Evolutionary conservation across 257 asterid genomes (phyloP).

Genomic region (Forsythia suspensa): DNA sequence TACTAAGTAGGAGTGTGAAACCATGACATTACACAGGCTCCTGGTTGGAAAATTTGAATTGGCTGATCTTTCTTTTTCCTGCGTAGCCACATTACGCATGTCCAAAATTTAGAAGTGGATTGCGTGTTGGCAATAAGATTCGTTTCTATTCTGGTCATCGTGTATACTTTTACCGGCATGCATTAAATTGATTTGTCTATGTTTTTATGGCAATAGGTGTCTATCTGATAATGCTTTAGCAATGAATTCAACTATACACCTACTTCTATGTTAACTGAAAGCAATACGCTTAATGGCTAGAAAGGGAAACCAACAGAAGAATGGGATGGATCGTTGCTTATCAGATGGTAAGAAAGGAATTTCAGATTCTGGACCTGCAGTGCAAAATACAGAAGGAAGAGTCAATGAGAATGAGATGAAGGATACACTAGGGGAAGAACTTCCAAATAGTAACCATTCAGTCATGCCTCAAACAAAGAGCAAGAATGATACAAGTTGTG

Average conservation of each 20-base stretch:
- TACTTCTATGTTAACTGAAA: slow-evolving; percentile 12
- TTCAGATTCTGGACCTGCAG: slow-evolving; percentile 42
- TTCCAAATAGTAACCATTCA: slow-evolving; percentile 39
- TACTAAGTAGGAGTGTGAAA: background rate
- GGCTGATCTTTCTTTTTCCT: background rate
- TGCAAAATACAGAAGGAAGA: slow-evolving; percentile 41
- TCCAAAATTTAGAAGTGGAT: no score
- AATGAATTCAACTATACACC: slow-evolving; percentile 27
- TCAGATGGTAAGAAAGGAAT: slow-evolving; percentile 44
- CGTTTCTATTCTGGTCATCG: no score
- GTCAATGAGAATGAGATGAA: slow-evolving; percentile 33
- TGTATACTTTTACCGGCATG: background rate
- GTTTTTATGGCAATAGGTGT: slow-evolving; percentile 27
- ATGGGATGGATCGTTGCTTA: slow-evolving; percentile 41
- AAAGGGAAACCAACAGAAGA: slow-evolving; percentile 58
- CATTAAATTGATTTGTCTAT: background rate
- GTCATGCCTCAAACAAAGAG: slow-evolving; percentile 32
- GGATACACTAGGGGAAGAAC: slow-evolving; percentile 36
- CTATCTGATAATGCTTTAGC: slow-evolving; percentile 14
- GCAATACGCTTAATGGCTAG: slow-evolving; percentile 48
- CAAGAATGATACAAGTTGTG: slow-evolving; percentile 30
- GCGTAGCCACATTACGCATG: background rate
- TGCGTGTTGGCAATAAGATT: background rate
- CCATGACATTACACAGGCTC: background rate
- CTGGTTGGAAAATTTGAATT: slow-evolving; percentile 1